Base-by-base conservation (phyloP, 176 grass and related monocot genomes). In the Chloris gayana region DNA sequence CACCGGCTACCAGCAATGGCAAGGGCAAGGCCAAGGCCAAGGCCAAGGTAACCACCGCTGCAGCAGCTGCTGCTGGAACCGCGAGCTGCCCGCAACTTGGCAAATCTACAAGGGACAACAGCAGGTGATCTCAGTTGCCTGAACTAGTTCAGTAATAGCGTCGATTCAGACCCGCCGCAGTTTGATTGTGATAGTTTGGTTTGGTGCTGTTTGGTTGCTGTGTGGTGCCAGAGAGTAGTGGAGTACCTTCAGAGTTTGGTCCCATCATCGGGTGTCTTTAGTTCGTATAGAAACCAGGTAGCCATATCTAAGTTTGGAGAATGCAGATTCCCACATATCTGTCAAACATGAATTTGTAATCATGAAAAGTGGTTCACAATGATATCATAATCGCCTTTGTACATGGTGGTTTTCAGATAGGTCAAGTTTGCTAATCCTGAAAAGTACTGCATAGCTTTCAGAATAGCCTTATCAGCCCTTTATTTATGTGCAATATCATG, bases 31-130 rank as follows among this genome's bases (percentile, higher is more conserved):
- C 14, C 1, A 53, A 53, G 50, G n/a, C n/a, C n/a, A 15, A 17
- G 11, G 35, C 35, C 35, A 70, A 86, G 35, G 31, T 0, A 24
- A 54, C 72, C 2, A 19, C 21, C 4, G 12, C 21, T 3, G 32
- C 33, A 0, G 31, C 9, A 4, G 39, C 62, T 62, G 49, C 54
- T 25, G 35, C 46, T 9, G 66, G 37, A 50, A 37, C 84, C 37
- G 72, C 85, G 65, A 87, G 89, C 32, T 91, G 89, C 73, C 81
- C 89, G 1, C 80, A 80, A 49, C 75, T 46, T 12, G 80, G 70
- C 27, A 87, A 35, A 71, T 13, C 45, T 29, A 15, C 1, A 64
- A 85, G 50, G 34, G 53, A 32, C 30, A 60, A 7, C 49, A 68
- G 3, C 80, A 68, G 69, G 85, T 79, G 22, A 25, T 7, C 58